These are phyloP conservation scores for Aspergillus hiratsukae DNA, from an alignment of 2,329 filamentous ascomycete genomes.

Conservation along the genomic window DNA sequence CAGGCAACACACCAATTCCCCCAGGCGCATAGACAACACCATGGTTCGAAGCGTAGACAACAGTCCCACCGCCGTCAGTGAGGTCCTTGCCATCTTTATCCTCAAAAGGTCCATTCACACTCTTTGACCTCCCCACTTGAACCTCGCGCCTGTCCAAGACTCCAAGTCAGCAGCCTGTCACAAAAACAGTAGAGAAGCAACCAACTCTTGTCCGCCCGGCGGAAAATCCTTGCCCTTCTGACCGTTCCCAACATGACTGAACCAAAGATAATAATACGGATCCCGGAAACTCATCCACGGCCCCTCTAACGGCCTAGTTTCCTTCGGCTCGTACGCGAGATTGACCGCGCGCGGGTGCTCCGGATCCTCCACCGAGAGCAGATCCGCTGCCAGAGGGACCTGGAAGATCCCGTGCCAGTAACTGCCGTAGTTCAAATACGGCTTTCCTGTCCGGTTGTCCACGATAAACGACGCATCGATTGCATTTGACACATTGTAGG, in stretches of 20 bases:
- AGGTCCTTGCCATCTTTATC: slow-evolving; percentile 26
- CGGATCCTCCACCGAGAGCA: slow-evolving; percentile 24
- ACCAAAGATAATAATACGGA: slow-evolving; percentile 38
- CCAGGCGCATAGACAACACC: slow-evolving; percentile 37
- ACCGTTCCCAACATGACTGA: slow-evolving; percentile 29
- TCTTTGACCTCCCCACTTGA: slow-evolving; percentile 31
- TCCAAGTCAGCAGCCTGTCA: not conserved
- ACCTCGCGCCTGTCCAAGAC: slow-evolving; percentile 26
- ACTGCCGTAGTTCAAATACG: slow-evolving; percentile 33
- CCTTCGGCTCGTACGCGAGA: slow-evolving; percentile 21
- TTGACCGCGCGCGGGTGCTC: slow-evolving; percentile 22
- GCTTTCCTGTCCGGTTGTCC: slow-evolving; percentile 20
- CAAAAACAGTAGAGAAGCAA: not conserved
- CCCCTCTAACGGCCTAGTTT: slow-evolving; percentile 29
- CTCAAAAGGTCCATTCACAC: slow-evolving; percentile 31
- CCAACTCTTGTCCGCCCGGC: slow-evolving; percentile 27
- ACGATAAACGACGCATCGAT: slow-evolving; percentile 33
- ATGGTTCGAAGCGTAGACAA: slow-evolving; percentile 37
- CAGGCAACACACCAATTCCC: slow-evolving; percentile 30
- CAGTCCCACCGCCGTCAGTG: slow-evolving; percentile 29
- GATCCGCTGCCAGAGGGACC: slow-evolving; percentile 27
- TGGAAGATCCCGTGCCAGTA: slow-evolving; percentile 36
- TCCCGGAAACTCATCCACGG: slow-evolving; percentile 32
- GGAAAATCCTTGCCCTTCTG: slow-evolving; percentile 17
- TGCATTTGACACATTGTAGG: slow-evolving; percentile 34